A percentile compares a stretch with the other conserved stretches of the same genome.
Evolutionary conservation across 352 stramenopile genomes (phyloP).

Genomic region (Phytophthora hibernalis): DNA sequence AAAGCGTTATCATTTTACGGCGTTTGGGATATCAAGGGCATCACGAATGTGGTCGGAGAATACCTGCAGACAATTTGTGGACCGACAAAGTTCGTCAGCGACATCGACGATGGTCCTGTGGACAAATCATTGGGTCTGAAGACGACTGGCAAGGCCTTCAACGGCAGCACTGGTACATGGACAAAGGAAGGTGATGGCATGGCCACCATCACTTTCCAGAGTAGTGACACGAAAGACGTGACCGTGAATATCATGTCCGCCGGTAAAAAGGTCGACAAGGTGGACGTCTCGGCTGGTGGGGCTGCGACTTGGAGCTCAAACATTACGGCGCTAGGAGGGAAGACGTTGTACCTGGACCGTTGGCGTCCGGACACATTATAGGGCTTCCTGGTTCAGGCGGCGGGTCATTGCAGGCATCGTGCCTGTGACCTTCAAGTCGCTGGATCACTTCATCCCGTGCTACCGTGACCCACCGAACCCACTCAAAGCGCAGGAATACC

Average conservation of each 20-base stretch:
- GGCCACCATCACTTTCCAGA: slow-evolving; percentile 2
- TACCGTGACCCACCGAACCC: slow-evolving; percentile 83
- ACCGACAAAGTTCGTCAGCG: slow-evolving; percentile 43
- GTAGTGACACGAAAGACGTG: no score
- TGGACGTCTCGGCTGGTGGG: slow-evolving; percentile 4
- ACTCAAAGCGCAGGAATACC: slow-evolving; percentile 73
- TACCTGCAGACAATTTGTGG: slow-evolving; percentile 53
- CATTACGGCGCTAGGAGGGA: not conserved
- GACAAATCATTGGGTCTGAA: slow-evolving; percentile 37
- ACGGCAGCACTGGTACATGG: slow-evolving; percentile 3
- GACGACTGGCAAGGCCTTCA: slow-evolving; percentile 17
- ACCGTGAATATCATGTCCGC: slow-evolving; percentile 18
- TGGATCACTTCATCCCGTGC: slow-evolving; percentile 89
- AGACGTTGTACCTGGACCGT: slow-evolving; percentile 17
- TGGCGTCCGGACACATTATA: slow-evolving; percentile 12
- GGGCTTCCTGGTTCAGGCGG: slow-evolving; percentile 13
- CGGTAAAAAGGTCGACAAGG: slow-evolving; percentile 14
- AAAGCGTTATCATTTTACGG: slow-evolving; percentile 41
- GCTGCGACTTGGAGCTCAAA: slow-evolving; percentile 4
- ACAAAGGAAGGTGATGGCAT: slow-evolving; percentile 2
- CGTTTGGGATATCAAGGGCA: slow-evolving; percentile 44
- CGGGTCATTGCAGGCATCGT: slow-evolving; percentile 55
- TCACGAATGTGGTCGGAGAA: slow-evolving; percentile 34
- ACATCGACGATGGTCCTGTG: slow-evolving; percentile 42
- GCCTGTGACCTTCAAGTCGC: slow-evolving; percentile 68